phyloP scores from a whole-genome alignment of 345 rosid species.

The Brassica juncea region DNA sequence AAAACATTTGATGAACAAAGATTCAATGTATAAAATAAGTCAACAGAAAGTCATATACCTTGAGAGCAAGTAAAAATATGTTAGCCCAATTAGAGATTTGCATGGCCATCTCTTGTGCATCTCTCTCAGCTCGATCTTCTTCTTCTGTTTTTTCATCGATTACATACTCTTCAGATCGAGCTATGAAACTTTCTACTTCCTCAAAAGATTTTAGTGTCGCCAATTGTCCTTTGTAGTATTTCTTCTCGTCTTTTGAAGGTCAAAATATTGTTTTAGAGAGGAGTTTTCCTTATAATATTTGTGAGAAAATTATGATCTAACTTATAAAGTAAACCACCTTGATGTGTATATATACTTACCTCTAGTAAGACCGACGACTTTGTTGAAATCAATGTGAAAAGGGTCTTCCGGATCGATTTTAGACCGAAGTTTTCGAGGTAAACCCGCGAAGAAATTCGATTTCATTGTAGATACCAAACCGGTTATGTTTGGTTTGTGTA shows the following conservation, averaged over 20 bases:
- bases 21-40: neutral
- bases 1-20: conserved; percentile 13
- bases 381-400: conserved; percentile 52
- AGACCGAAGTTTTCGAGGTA: conserved; percentile 68
- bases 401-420: conserved; percentile 59
- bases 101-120: conserved; percentile 71
- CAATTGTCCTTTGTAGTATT: conserved; percentile 70
- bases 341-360: conserved; percentile 40
- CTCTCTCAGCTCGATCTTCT: conserved; percentile 41
- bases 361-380: conserved; percentile 45
- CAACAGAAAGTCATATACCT: conserved; percentile 47
- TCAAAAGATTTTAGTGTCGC: conserved; percentile 74
- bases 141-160: conserved; percentile 45
- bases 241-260: conserved; percentile 57
- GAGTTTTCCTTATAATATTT: neutral
- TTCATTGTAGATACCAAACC: conserved; percentile 34
- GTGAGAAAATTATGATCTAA: neutral
- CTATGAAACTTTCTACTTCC: conserved; percentile 57
- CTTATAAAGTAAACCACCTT: neutral
- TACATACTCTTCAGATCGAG: conserved; percentile 30
- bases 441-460: conserved; percentile 51
- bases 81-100: conserved; percentile 77
- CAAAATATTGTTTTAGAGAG: neutral
- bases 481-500: conserved; percentile 17
- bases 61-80: conserved; percentile 61